Evolutionary conservation across 805 yeast species (phyloP), one percentile per base, ranked within the genome.

Genomic region (Isabelozyma pseudorhagii): DNA sequence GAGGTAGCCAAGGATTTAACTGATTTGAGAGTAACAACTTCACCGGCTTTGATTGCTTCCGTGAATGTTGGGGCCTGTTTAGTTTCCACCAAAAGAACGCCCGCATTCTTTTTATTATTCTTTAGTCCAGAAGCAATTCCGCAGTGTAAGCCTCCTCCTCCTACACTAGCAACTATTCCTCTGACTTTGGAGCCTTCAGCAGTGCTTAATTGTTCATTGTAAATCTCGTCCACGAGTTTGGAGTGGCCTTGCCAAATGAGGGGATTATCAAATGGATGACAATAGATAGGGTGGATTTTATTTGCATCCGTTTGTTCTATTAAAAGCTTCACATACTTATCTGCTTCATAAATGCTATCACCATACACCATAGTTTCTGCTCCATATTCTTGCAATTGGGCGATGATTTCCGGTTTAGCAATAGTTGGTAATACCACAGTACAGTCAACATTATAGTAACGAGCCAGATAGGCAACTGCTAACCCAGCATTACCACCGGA

Each of bases 361-460:
- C 84, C 84, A 28, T 67, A 61, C 17, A 78, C 61, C 11, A 79
- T 59, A 5, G 82, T 82, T 2, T 68, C 59, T 1, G 89, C 85
- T 8, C 84, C 84, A 27, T 73, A 69, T 8, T 59, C 62, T 43
- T 64, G 61, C 40, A 85, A 74, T 52, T 77, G 74, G 9, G 69
- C 68, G 6, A 71, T 62, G 66, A 84, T 81, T 27, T 71, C 67
- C 3, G 57, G 57, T 47, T 77, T 75, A 9, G 88, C 74, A 3
- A 71, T 62, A 0, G 58, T 62, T 1, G 90, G 90, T 1, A 85
- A 79, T 0, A 81, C 87, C 2, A 85, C 88, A 0, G 86, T 82
- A 55, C 85, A 81, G n/a, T 60, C 55, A 1, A 61, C 75, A 49
- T 49, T 63, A 56, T 61, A 70, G 60, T 47, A 65, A 45, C 50